Percentiles rank a stretch among this genome's conserved stretches.
phyloP scores from a whole-genome alignment of 2,329 filamentous ascomycete genomes.

The Tolypocladium guangdongense region DNA sequence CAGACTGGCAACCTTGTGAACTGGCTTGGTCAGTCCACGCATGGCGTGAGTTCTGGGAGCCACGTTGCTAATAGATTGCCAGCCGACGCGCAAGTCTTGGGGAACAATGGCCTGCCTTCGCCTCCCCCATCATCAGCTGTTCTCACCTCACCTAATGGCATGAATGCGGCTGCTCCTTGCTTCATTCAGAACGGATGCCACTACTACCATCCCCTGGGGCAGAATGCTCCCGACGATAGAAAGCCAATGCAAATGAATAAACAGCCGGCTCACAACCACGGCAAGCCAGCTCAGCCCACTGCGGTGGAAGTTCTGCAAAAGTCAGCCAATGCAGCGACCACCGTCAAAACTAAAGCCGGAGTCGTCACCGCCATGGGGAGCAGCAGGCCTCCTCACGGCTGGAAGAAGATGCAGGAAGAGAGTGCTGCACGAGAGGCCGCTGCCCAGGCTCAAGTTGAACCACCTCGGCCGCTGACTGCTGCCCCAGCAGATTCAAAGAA shows the following conservation, averaged over 20 bases:
- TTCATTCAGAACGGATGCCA: slow-evolving; percentile 11
- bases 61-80: slow-evolving; percentile 5
- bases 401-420: neutral
- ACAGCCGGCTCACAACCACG: neutral
- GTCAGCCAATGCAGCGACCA: slow-evolving; percentile 15
- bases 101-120: slow-evolving; percentile 16
- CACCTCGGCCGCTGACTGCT: neutral
- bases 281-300: neutral
- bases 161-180: slow-evolving; percentile 9
- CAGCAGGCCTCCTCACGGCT: neutral
- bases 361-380: slow-evolving; percentile 11
- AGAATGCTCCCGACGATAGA: neutral
- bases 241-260: neutral
- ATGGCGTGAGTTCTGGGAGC: neutral
- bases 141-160: slow-evolving; percentile 8
- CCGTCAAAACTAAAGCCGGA: neutral
- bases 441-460: neutral
- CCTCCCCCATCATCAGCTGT: slow-evolving; percentile 11
- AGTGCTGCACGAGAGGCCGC: neutral
- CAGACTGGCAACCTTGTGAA: slow-evolving; percentile 17
- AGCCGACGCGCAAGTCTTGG: slow-evolving; percentile 19
- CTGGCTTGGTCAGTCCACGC: slow-evolving; percentile 24
- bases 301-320: slow-evolving; percentile 14
- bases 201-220: slow-evolving; percentile 11
- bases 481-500: neutral